These are phyloP conservation scores for Galerina sulciceps DNA, from an alignment of 768 basidiomycete species.

Conservation along the genomic window DNA sequence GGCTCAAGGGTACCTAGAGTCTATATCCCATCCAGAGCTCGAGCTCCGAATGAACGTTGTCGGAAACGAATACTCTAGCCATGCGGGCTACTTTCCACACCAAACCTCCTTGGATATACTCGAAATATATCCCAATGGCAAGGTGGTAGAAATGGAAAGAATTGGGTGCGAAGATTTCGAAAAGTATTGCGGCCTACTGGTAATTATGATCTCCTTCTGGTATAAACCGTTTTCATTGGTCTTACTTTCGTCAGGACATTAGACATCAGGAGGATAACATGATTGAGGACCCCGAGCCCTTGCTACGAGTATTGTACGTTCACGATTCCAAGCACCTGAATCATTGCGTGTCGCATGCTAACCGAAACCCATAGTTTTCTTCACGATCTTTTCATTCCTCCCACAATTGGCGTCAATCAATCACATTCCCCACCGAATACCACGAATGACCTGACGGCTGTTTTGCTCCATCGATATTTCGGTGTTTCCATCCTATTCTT, in stretches of 20 bases:
- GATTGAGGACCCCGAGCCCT: not conserved
- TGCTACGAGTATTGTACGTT: conserved; percentile 4
- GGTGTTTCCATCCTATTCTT: conserved; percentile 4
- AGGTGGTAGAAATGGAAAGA: not conserved
- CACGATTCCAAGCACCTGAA: no score
- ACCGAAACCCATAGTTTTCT: not conserved
- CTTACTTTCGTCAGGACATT: not conserved
- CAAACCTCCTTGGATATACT: conserved; percentile 4
- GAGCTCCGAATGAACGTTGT: conserved; percentile 4
- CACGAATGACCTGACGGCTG: conserved; percentile 1
- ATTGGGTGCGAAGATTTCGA: conserved; percentile 2
- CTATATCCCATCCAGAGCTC: conserved; percentile 8
- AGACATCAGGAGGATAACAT: not conserved
- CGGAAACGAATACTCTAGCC: not conserved
- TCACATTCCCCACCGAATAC: not conserved
- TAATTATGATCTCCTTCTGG: not conserved
- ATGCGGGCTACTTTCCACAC: not conserved
- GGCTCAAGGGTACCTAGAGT: no score
- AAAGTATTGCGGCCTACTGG: conserved; percentile 1
- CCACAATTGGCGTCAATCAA: not conserved
- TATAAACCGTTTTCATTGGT: no score
- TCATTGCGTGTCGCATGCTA: no score
- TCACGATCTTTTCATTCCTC: not conserved
- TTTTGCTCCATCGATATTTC: conserved; percentile 2
- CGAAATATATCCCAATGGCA: conserved; percentile 3